Evolutionary conservation across 805 yeast species (phyloP).

Genomic region (Wickerhamiella vanderwaltii): DNA sequence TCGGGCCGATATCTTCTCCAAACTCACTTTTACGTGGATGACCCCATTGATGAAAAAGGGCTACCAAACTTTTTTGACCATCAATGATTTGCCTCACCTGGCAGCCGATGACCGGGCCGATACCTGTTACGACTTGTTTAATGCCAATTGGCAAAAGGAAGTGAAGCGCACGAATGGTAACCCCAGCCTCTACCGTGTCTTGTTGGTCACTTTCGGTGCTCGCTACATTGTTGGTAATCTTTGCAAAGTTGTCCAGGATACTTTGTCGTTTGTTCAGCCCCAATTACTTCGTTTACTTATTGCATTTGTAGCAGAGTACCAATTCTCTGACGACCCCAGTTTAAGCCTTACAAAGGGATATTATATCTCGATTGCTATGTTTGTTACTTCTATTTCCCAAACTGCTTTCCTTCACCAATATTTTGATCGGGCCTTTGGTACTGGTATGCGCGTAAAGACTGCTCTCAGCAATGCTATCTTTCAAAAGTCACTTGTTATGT

Average conservation of each 20-base stretch:
- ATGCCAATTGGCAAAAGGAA: conserved; percentile 50
- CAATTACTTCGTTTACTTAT: conserved; percentile 62
- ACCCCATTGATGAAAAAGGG: conserved; percentile 71
- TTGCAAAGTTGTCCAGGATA: conserved; percentile 63
- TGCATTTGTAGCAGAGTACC: conserved; percentile 41
- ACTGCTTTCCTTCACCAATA: conserved; percentile 60
- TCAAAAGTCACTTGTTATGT: conserved; percentile 55
- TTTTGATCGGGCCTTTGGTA: conserved; percentile 36
- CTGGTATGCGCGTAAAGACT: conserved; percentile 48
- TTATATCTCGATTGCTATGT: conserved; percentile 51
- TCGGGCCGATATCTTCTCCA: conserved; percentile 58
- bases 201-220: conserved; percentile 60
- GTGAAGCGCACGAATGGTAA: conserved; percentile 23
- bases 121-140: conserved; percentile 38
- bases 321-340: conserved; percentile 20
- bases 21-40: conserved; percentile 85
- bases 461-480: conserved; percentile 57
- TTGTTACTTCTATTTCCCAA: conserved; percentile 45
- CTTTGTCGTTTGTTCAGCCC: conserved; percentile 78
- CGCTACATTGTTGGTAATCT: conserved; percentile 59
- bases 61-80: conserved; percentile 39
- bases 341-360: conserved; percentile 43
- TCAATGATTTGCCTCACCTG: conserved; percentile 62
- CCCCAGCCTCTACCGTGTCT: conserved; percentile 47
- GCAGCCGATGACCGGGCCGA: conserved; percentile 58